Base-by-base conservation (phyloP, 1,139 yeast genomes). In the Blastobotrys apis region DNA sequence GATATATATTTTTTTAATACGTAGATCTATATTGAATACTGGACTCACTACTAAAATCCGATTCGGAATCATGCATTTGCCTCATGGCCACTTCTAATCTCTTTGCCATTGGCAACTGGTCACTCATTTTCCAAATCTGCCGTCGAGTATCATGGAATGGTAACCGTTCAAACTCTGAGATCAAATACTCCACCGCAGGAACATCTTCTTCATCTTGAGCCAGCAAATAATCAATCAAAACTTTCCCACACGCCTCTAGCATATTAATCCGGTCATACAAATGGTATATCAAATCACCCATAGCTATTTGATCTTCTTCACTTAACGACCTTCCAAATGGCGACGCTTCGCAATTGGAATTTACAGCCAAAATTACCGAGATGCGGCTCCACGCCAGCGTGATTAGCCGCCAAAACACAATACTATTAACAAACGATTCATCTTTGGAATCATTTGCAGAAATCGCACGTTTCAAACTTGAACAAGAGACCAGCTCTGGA, bases 31-130 rank as follows among this genome's bases (percentile, higher is more conserved):
- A n/a, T n/a, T n/a, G n/a, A n/a, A n/a, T n/a, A n/a, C n/a, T n/a
- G n/a, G n/a, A n/a, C n/a, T n/a, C n/a, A n/a, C n/a, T n/a, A n/a
- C n/a, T n/a, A 33, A 33, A 33, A 33, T 39, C 43, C 6, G 43
- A 30, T 21, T 22, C 34, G 4, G 43, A 33, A 27, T 39, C 43
- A 16, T n/a, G 19, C 32, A 39, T 19, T 15, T 16, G 38, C 29
- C 43, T 19, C 43, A 39, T 30, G 16, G 43, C 37, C 23, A 39
- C 43, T n/a, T 39, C 43, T 13, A 39, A 23, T 19, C 43, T 23
- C 33, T 39, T 39, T 3, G 38, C 32, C 17, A 15, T 26, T n/a
- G 43, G 43, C 13, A 39, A 22, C 20, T 39, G 35, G 6, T 39
- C 33, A 17, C 38, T 27, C 17, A 39, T 17, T 12, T 25, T 12